Evolutionary conservation across 2,329 filamentous ascomycete species (phyloP).

Genomic region (Aspergillus ochraceus): DNA sequence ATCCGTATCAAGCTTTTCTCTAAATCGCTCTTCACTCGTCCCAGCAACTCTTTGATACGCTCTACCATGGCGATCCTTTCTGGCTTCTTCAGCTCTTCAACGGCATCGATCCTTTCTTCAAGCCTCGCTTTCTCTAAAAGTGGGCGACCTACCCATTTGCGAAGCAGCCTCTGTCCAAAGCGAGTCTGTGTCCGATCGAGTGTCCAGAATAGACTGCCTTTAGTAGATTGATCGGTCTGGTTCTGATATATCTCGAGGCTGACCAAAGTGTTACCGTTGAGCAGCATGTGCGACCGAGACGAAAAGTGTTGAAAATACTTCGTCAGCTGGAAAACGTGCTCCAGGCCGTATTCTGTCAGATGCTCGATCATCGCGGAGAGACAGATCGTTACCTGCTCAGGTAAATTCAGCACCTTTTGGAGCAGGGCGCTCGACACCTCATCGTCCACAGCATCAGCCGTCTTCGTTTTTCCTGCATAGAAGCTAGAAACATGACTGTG

Average conservation of each 20-base stretch:
- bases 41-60: conserved; percentile 70
- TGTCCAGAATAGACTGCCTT: conserved; percentile 92
- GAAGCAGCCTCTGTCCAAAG: conserved; percentile 81
- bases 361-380: conserved; percentile 96
- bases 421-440: conserved; percentile 66
- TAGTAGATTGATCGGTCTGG: conserved; percentile 79
- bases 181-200: conserved; percentile 88
- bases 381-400: conserved; percentile 85
- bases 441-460: conserved; percentile 53
- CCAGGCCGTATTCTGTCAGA: conserved; percentile 84
- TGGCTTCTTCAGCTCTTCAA: conserved; percentile 78
- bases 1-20: conserved; percentile 93
- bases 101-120: conserved; percentile 76
- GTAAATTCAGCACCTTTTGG: conserved; percentile 81
- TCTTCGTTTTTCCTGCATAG: conserved; percentile 82
- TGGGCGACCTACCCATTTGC: conserved; percentile 93
- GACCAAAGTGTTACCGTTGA: conserved; percentile 91
- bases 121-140: conserved; percentile 73
- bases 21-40: conserved; percentile 73
- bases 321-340: conserved; percentile 93
- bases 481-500: conserved; percentile 90
- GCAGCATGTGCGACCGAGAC: conserved; percentile 88
- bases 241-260: conserved; percentile 96
- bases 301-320: conserved; percentile 98
- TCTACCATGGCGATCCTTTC: conserved; percentile 68